phyloP scores from a whole-genome alignment of 116 monocot species.

The Posidonia oceanica region DNA sequence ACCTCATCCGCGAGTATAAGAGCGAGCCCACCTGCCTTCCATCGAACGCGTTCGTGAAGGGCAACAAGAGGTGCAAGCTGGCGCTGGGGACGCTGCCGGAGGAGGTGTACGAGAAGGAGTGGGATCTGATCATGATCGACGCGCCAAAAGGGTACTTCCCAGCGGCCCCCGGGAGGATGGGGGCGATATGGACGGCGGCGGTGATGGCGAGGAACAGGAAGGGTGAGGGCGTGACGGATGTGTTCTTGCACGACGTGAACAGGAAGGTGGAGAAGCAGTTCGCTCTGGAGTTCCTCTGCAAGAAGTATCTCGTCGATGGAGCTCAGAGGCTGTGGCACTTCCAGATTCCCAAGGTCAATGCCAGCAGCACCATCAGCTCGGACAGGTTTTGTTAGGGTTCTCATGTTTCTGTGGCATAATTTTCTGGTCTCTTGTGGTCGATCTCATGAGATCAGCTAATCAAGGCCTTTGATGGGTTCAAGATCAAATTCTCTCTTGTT shows the following conservation, averaged over 20 bases:
- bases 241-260: conserved; percentile 77
- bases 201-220: conserved; percentile 58
- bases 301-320: conserved; percentile 39
- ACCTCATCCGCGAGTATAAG: conserved; percentile 20
- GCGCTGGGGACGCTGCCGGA: conserved; percentile 38
- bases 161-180: conserved; percentile 80
- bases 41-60: conserved; percentile 8
- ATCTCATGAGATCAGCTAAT: too few relatives aligned
- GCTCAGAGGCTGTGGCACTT: conserved; percentile 62
- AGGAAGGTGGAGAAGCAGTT: conserved; percentile 67
- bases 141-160: conserved; percentile 61
- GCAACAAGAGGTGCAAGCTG: conserved; percentile 31
- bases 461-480: too few relatives aligned
- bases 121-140: conserved; percentile 80
- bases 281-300: conserved; percentile 70
- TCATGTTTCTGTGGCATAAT: too few relatives aligned
- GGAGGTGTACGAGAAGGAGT: conserved; percentile 47
- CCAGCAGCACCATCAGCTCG: neutral
- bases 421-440: too few relatives aligned
- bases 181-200: conserved; percentile 67
- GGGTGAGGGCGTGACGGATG: conserved; percentile 45
- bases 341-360: conserved; percentile 24
- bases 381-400: neutral
- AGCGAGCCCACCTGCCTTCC: conserved; percentile 30
- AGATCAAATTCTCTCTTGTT: too few relatives aligned